These are phyloP conservation scores for Torrubiella hemipterigena DNA, from an alignment of 2,329 filamentous ascomycete genomes.

Conservation along the genomic window DNA sequence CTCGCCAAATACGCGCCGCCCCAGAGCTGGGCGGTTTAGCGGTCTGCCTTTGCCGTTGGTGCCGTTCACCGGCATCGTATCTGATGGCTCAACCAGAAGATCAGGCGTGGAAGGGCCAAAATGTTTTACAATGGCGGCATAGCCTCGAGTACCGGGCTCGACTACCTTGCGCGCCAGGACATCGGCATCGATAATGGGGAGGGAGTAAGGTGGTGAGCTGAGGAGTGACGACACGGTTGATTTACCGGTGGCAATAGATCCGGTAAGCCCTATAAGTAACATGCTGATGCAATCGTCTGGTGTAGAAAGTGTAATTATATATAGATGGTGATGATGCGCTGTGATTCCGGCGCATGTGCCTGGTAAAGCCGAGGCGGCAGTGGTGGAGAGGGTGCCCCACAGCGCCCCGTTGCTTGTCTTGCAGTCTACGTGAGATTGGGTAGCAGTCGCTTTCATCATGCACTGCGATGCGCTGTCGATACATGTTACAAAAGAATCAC, in stretches of 20 bases:
- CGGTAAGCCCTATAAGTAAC: slow-evolving; percentile 91
- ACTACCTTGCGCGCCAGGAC: slow-evolving; percentile 86
- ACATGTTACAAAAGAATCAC: no score
- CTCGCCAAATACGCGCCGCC: slow-evolving; percentile 75
- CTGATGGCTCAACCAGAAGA: slow-evolving; percentile 53
- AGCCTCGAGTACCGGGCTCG: slow-evolving; percentile 78
- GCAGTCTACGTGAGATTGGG: no score
- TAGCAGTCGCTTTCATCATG: no score
- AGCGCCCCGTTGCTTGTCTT: no score
- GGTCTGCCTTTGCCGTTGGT: slow-evolving; percentile 53
- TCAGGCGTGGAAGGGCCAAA: slow-evolving; percentile 79
- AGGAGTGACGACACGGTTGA: slow-evolving; percentile 86
- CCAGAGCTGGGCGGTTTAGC: slow-evolving; percentile 77
- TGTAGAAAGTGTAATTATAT: no score
- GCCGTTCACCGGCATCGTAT: slow-evolving; percentile 40
- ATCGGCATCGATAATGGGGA: slow-evolving; percentile 92
- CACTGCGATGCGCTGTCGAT: no score
- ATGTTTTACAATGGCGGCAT: slow-evolving; percentile 68
- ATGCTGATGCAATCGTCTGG: no score
- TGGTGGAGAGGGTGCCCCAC: no score
- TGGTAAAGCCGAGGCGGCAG: no score
- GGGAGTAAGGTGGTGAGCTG: slow-evolving; percentile 64
- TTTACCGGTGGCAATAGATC: slow-evolving; percentile 96
- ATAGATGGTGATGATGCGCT: no score
- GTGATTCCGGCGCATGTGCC: no score